Evolutionary conservation across 371 early-diverging fungal genomes (phyloP), one percentile per base, ranked within the genome.

Genomic region (Haplosporangium sp.): DNA sequence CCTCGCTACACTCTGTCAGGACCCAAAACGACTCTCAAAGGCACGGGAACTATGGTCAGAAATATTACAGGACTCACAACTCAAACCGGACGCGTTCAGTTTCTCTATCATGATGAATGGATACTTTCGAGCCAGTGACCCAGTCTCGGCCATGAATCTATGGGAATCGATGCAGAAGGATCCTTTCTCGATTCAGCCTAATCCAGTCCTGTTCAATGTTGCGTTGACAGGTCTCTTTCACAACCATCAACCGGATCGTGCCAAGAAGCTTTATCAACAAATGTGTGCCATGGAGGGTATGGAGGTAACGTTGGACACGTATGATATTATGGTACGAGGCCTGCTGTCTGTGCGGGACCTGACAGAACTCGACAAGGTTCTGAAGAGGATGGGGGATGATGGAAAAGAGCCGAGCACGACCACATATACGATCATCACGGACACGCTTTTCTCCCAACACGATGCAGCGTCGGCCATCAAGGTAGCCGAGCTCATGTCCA

Each of bases 241-340:
- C 57, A 72, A 60, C 29, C 72, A 62, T 14, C 53, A n/a, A 23
- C 72, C 79, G 1, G 64, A 61, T 14, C 53, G 36, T 10, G 79
- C 79, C 55, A 67, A 68, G 55, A 23, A 4, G 5, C 12, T 68
- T 8, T 77, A 55, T 43, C 52, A 60, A 5, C 57, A 68, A 45
- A 64, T 77, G 64, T 2, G 21, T 0, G 29, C 36, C 0, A 21
- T 38, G 8, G 57, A 62, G 55, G 58, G 60, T 29, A 9, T 59
- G 40, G 45, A 52, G 36, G 21, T 64, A 18, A 14, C 67, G 8
- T 41, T 71, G 51, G 64, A 68, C 21, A 72, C 79, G 8, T 68
- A 55, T 29, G 38, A 72, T 8, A 72, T 77, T 38, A 72, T 77
- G 79, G 59, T 72, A 29, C 55, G 62, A n/a, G 79, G 79, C 2